phyloP scores from a whole-genome alignment of 2,329 filamentous ascomycete genomes.

The Sporothrix sp. region DNA sequence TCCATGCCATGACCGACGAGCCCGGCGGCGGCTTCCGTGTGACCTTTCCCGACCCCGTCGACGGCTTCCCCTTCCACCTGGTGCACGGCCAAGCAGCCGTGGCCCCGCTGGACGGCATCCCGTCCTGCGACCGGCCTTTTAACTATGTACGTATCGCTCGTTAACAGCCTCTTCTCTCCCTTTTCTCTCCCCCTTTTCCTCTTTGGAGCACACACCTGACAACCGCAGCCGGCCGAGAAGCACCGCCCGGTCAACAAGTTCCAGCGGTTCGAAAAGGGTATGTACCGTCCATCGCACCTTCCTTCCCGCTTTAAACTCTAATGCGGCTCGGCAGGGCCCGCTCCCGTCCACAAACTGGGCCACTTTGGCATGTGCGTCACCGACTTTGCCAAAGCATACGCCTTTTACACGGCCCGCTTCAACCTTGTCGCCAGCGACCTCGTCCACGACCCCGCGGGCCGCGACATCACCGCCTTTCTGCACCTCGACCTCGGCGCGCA shows the following conservation, averaged over 20 bases:
- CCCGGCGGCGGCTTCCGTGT: constrained; percentile 47
- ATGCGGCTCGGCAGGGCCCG: constrained; percentile 17
- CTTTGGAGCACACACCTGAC: no score
- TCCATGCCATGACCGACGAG: constrained; percentile 40
- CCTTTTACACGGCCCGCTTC: constrained; percentile 41
- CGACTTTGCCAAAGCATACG: constrained; percentile 36
- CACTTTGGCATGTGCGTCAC: constrained; percentile 46
- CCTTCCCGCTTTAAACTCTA: background rate
- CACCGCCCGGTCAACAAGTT: constrained; percentile 39
- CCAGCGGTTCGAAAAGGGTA: constrained; percentile 40
- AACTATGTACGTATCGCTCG: background rate
- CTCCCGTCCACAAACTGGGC: constrained; percentile 39
- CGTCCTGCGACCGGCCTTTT: background rate
- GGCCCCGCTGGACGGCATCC: constrained; percentile 20
- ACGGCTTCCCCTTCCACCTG: constrained; percentile 48
- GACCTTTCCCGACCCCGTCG: constrained; percentile 42
- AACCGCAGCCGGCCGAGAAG: constrained; percentile 38
- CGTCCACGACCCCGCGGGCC: constrained; percentile 27
- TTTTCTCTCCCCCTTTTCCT: no score
- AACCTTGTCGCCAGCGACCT: constrained; percentile 43
- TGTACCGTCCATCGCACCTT: background rate
- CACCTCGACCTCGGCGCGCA: constrained; percentile 35
- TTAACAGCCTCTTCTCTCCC: background rate
- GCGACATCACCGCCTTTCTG: constrained; percentile 36
- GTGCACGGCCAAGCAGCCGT: constrained; percentile 41